Evolutionary conservation across 1,284 basidiomycete species (phyloP), one percentile per base, ranked within the genome.

Genomic region (Ganoderma boninense): DNA sequence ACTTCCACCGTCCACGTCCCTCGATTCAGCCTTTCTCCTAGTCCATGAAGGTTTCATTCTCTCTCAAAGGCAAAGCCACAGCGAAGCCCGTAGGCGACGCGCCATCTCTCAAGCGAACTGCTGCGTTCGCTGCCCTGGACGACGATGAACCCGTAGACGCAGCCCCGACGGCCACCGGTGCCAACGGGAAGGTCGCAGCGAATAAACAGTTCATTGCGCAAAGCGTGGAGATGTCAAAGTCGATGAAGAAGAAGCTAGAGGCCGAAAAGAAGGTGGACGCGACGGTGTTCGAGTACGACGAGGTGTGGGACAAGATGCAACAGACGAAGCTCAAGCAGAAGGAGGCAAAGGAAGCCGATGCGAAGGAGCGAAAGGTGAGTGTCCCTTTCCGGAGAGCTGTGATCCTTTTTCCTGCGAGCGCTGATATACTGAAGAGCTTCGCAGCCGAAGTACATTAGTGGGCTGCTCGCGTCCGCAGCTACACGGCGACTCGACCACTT

Each of bases 261-360:
- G 89, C 90, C 72, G 96, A 97, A 78, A 88, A 91, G 82, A 86
- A 87, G 73, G 83, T 97, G 4, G 98, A 99, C 78, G 81, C 88
- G 59, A 93, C 92, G 3, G 93, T 98, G 11, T 99, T 94, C 80
- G 92, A 98, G 82, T 99, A 99, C 78, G 98, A 99, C 79, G 95
- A 95, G 79, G 92, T 99, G 7, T 99, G 94, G 88, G 98, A 99
- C 77, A 89, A 88, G 75, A 98, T 99, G 92, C 97, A 99, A 83
- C 89, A 92, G 71, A 92, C 91, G 1, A 95, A 97, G 81, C 84
- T 85, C 71, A 84, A 84, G 69, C 91, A 92, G 78, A 94, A 96
- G 78, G 88, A 89, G 77, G 86, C 84, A 1, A 96, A 95, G 79
- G 92, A 95, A 74, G 83, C 83, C 14, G 93, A 94, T 73, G 78